Base-by-base conservation (phyloP, 1,139 yeast species). In the Scheffersomyces segobiensis region DNA sequence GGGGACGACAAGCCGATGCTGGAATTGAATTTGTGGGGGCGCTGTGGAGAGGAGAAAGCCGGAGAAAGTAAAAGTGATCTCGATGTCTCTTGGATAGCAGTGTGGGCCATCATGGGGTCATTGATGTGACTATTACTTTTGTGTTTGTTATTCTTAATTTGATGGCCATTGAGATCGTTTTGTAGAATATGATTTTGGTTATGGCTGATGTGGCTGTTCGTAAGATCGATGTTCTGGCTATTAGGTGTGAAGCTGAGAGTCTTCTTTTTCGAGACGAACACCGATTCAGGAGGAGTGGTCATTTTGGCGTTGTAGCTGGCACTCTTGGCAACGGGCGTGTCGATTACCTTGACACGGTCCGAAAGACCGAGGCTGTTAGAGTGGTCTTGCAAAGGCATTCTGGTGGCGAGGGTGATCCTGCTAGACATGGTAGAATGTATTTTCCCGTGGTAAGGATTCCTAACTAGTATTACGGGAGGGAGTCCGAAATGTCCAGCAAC, bases 1-100 rank as follows among this genome's bases (percentile, higher is more conserved):
- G 59, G 50, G 14, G 58, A 55, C 12, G 56, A 53, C 19, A 55
- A 46, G 18, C 42, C 46, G 26, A 14, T 39, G 55, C 47, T 26
- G 22, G 5, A 52, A 51, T 5, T 52, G 57, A 48, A 18, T 48
- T 10, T 57, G 49, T 26, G 42, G 8, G 63, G 67, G 54, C 65
- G 71, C 55, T 73, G 80, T 8, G 83, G 86, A 17, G 84, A 81
- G 49, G 84, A 82, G 59, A 80, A 79, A 22, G 84, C 85, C 0
- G 86, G 86, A 17, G 84, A 80, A 58, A 80, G 73, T 55, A 72
- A 72, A 42, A 53, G 67, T 55, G 53, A 58, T 63, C n/a, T 50
- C 53, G 46, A 42, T 7, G 57, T n/a, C 17, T 49, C 24, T 21
- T 46, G 21, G 3, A 49, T 47, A 10, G 12, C 60, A 49, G 20